These are phyloP conservation scores for Phytophthora hybrid DNA, from an alignment of 352 stramenopile genomes.

Conservation along the genomic window DNA sequence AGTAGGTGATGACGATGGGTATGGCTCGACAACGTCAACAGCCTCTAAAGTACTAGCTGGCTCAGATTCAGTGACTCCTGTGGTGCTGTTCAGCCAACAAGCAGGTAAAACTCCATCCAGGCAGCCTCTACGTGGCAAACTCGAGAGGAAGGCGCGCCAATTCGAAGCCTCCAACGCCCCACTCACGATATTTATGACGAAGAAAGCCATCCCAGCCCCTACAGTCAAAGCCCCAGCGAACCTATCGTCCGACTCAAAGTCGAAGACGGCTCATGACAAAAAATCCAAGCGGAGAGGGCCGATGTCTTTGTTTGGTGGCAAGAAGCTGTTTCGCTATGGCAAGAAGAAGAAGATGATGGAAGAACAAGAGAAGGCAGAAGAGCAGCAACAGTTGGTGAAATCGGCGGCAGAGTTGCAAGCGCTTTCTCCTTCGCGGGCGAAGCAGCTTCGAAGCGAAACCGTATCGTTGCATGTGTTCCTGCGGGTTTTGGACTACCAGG, in stretches of 20 bases:
- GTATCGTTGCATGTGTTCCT: constrained; percentile 45
- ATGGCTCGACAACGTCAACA: not conserved
- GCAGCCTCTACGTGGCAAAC: constrained; percentile 25
- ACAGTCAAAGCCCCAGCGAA: not conserved
- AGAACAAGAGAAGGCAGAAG: constrained; percentile 15
- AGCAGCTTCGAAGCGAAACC: constrained; percentile 31
- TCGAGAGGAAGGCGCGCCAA: constrained; percentile 45
- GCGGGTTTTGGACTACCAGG: constrained; percentile 34
- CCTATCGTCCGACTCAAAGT: not conserved
- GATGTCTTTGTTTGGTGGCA: constrained; percentile 29
- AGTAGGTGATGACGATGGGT: not conserved
- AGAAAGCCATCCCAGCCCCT: constrained; percentile 19
- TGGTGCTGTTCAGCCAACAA: constrained; percentile 44
- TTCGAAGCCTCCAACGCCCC: constrained; percentile 38
- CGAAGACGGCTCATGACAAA: not conserved
- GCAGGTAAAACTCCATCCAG: constrained; percentile 35
- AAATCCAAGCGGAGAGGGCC: constrained; percentile 18
- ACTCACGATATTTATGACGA: constrained; percentile 44
- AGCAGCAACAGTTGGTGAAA: constrained; percentile 22
- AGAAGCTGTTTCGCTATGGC: constrained; percentile 38
- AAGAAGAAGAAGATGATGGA: constrained; percentile 38
- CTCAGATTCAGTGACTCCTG: not conserved
- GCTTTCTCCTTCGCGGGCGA: constrained; percentile 30
- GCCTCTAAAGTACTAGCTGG: not conserved
- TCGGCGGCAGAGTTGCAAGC: constrained; percentile 11